These are phyloP conservation scores for Metschnikowia kofuensis DNA, from an alignment of 805 yeast genomes.

Conservation along the genomic window DNA sequence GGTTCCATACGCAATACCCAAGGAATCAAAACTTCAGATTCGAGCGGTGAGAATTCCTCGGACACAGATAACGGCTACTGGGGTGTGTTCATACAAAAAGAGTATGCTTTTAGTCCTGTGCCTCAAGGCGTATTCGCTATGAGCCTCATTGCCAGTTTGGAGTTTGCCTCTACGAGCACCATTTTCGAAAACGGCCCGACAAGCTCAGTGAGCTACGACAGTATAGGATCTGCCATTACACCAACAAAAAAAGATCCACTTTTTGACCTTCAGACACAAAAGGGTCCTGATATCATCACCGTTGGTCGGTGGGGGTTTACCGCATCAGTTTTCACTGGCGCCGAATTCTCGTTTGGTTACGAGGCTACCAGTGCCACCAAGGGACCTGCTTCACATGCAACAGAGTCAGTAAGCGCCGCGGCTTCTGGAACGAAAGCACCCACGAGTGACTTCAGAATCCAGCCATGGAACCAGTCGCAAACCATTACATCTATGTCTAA, in stretches of 20 bases:
- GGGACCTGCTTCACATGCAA: background rate
- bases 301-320: constrained; percentile 2
- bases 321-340: background rate
- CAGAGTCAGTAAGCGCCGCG: no score
- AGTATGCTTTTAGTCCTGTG: background rate
- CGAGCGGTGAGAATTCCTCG: background rate
- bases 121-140: background rate
- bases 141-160: background rate
- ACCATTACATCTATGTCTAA: background rate
- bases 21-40: background rate
- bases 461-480: background rate
- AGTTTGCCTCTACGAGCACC: background rate
- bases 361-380: background rate
- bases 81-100: background rate
- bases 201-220: background rate
- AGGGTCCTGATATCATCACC: constrained; percentile 2
- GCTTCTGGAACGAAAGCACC: no score
- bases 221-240: background rate
- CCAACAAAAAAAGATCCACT: constrained; percentile 1
- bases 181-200: background rate
- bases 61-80: background rate
- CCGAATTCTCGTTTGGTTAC: background rate
- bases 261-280: background rate
- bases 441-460: background rate
- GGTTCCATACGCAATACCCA: background rate